Evolutionary conservation across 2,329 filamentous ascomycete species (phyloP), one percentile per base, ranked within the genome.

Genomic region (Colletotrichum brevisporum): DNA sequence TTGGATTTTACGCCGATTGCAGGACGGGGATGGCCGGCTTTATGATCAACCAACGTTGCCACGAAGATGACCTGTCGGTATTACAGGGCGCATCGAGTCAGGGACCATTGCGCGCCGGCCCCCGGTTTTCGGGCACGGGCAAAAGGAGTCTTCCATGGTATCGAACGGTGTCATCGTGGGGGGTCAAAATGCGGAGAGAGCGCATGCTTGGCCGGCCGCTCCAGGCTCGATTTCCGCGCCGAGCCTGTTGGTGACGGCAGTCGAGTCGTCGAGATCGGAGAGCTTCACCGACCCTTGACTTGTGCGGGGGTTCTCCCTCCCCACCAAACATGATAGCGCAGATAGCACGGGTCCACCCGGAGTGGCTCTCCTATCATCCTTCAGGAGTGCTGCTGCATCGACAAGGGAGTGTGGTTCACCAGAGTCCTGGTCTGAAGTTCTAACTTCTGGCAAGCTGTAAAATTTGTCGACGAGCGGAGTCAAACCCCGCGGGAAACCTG

Each of bases 241-340:
- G 8, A 36, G 27, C 24, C 13, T 61, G 41, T 16, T 43, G 27
- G 53, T 26, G 27, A 18, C 47, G 5, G 36, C 50, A 16, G 55
- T 31, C n/a, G 4, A 8, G 36, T 50, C 18, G 55, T 31, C n/a
- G 6, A 58, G 55, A 69, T 63, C 69, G 71, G 71, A 70, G 67
- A 63, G 43, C 71, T 58, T 67, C 72, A 54, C 71, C 71, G 67
- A 71, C 63, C 66, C 61, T 26, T 67, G 67, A 41, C 26, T 16
- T 31, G 51, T 61, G 62, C 67, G 67, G 67, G 67, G 65, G 55
- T 27, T 13, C 45, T 60, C 47, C 31, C 51, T 31, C 45, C 21
- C 51, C 62, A 66, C 55, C 43, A 27, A n/a, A 3, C 9, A 4
- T 54, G 50, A 66, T 52, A 52, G 31, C 50, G 62, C 62, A 60